A percentile compares a stretch with the other conserved stretches of the same genome.
These are phyloP conservation scores for Aegilops tauschii DNA, from an alignment of 176 grass and related monocot genomes.

Conservation along the genomic window DNA sequence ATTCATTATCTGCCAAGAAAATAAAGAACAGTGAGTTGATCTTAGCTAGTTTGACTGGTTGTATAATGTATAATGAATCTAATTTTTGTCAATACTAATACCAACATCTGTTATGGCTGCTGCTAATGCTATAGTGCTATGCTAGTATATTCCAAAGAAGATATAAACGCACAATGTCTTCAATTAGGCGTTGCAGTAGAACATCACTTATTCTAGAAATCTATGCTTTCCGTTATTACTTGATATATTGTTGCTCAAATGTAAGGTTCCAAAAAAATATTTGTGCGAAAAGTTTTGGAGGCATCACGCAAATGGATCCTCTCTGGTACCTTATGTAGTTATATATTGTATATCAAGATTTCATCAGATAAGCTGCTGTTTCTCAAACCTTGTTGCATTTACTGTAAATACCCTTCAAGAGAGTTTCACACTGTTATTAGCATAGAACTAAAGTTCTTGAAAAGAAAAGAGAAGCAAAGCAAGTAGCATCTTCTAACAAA, in stretches of 20 bases:
- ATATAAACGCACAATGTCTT: neutral
- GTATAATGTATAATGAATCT: neutral
- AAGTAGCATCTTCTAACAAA: neutral
- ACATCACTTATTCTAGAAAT: neutral
- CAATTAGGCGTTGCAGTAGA: neutral
- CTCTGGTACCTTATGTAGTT: neutral
- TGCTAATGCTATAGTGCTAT: neutral
- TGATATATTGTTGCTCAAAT: neutral
- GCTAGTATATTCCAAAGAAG: neutral
- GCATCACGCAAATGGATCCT: neutral
- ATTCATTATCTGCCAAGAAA: neutral
- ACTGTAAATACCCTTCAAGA: neutral
- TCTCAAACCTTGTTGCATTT: neutral
- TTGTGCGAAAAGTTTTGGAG: neutral
- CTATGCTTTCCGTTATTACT: neutral
- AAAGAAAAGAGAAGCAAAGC: constrained; percentile 4
- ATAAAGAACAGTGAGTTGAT: neutral
- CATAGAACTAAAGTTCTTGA: neutral
- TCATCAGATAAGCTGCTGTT: neutral
- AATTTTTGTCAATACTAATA: neutral
- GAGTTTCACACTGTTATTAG: neutral
- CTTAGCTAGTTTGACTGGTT: neutral
- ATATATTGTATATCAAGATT: neutral
- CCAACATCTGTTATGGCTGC: neutral
- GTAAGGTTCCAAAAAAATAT: neutral